Conservation (phyloP, 1,284 basidiomycete genomes). For the Ganoderma meredithae region DNA sequence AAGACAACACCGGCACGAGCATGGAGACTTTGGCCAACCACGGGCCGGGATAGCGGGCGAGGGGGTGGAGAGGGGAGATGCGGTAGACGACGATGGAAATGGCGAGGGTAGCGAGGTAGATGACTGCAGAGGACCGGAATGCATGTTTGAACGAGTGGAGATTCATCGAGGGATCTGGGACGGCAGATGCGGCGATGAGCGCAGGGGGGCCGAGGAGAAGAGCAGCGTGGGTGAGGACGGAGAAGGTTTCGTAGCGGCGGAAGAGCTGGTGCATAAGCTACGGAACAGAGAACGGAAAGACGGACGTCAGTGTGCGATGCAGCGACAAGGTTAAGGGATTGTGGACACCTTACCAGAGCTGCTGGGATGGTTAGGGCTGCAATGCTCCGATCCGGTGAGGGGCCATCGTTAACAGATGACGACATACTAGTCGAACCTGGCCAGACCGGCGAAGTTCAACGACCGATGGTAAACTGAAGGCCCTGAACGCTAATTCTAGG, state of each 20-base stretch:
- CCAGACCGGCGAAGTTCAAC: background rate
- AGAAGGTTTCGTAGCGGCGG: conserved; percentile 10
- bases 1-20: conserved; percentile 1
- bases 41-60: conserved; percentile 12
- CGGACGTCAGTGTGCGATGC: background rate
- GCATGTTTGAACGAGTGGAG: background rate
- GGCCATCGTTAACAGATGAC: background rate
- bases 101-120: background rate
- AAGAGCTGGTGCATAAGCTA: conserved; percentile 9
- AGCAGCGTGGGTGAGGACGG: background rate
- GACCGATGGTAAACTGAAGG: background rate
- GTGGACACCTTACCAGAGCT: background rate
- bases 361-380: background rate
- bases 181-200: background rate
- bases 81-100: conserved; percentile 7
- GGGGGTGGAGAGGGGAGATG: conserved; percentile 6
- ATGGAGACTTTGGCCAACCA: conserved; percentile 5
- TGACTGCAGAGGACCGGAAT: background rate
- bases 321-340: background rate
- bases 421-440: too few relatives aligned
- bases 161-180: background rate
- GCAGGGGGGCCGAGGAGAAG: conserved; percentile 6
- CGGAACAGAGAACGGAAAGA: background rate
- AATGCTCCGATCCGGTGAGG: background rate
- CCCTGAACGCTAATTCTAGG: too few relatives aligned